These are phyloP conservation scores for Cladosporium halotolerans DNA, from an alignment of 2,329 filamentous ascomycete species.

Conservation along the genomic window DNA sequence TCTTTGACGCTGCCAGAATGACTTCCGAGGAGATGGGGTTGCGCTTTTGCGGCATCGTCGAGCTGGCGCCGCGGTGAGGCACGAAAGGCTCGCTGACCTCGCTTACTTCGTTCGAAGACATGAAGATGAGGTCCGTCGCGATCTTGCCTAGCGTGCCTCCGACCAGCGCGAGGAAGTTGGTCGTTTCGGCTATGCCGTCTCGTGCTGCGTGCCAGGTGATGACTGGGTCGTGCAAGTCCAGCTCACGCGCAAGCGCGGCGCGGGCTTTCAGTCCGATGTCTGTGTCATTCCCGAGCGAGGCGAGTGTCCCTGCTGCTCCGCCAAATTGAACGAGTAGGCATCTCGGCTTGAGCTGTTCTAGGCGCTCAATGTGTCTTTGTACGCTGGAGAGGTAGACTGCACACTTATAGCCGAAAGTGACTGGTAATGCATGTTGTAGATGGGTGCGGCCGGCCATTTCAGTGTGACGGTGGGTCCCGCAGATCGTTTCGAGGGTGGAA, in stretches of 20 bases:
- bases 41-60: slow-evolving; percentile 49
- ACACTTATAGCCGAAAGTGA: slow-evolving; percentile 30
- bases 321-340: slow-evolving; percentile 27
- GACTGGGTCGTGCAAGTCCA: slow-evolving; percentile 20
- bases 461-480: background rate
- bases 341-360: slow-evolving; percentile 21
- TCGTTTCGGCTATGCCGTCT: slow-evolving; percentile 25
- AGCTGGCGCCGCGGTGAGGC: slow-evolving; percentile 48
- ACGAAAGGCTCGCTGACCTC: slow-evolving; percentile 38
- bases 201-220: slow-evolving; percentile 31
- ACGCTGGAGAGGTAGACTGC: slow-evolving; percentile 27
- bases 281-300: slow-evolving; percentile 17
- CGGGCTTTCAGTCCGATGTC: slow-evolving; percentile 19
- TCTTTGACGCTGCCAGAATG: slow-evolving; percentile 23
- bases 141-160: slow-evolving; percentile 26
- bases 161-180: slow-evolving; percentile 24
- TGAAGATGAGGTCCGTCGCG: slow-evolving; percentile 26
- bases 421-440: slow-evolving; percentile 28
- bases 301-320: slow-evolving; percentile 29
- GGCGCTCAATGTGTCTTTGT: slow-evolving; percentile 23
- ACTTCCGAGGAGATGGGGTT: slow-evolving; percentile 29
- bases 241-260: slow-evolving; percentile 18
- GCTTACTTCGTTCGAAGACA: slow-evolving; percentile 27
- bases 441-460: slow-evolving; percentile 27
- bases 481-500: background rate